Conservation (phyloP, 805 yeast genomes). For the Candida sphagnicola region DNA sequence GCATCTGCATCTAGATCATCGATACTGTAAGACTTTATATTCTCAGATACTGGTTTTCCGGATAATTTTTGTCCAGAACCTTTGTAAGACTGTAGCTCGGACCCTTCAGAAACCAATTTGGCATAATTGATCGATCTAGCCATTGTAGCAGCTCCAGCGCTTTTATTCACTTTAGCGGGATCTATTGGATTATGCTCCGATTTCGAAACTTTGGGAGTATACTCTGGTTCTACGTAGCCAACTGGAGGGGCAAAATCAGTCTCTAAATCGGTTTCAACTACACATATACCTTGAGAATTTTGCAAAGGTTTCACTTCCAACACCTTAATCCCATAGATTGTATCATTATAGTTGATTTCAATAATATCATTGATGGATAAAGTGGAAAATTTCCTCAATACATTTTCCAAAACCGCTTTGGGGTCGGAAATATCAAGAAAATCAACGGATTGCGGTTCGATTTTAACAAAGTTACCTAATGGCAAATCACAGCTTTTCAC, state of each 20-base stretch:
- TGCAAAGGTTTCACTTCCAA: slow-evolving; percentile 83
- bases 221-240: slow-evolving; percentile 92
- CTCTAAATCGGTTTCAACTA: slow-evolving; percentile 92
- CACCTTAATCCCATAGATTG: slow-evolving; percentile 73
- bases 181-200: slow-evolving; percentile 29
- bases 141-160: slow-evolving; percentile 65
- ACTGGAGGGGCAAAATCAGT: slow-evolving; percentile 99
- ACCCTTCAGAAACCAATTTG: slow-evolving; percentile 46
- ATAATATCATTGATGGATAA: slow-evolving; percentile 80
- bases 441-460: slow-evolving; percentile 93
- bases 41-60: slow-evolving; percentile 44
- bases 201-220: slow-evolving; percentile 39
- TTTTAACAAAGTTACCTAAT: slow-evolving; percentile 81
- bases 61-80: slow-evolving; percentile 74
- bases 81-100: slow-evolving; percentile 29
- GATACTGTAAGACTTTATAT: slow-evolving; percentile 25
- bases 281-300: slow-evolving; percentile 69
- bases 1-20: slow-evolving; percentile 51
- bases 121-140: slow-evolving; percentile 68
- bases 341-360: slow-evolving; percentile 79
- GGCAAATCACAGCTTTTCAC: slow-evolving; percentile 77
- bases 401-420: slow-evolving; percentile 92
- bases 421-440: slow-evolving; percentile 94
- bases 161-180: slow-evolving; percentile 30
- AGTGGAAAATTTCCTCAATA: slow-evolving; percentile 84